Base-by-base conservation (phyloP, 306 rosid species). In the Alnus glutinosa region DNA sequence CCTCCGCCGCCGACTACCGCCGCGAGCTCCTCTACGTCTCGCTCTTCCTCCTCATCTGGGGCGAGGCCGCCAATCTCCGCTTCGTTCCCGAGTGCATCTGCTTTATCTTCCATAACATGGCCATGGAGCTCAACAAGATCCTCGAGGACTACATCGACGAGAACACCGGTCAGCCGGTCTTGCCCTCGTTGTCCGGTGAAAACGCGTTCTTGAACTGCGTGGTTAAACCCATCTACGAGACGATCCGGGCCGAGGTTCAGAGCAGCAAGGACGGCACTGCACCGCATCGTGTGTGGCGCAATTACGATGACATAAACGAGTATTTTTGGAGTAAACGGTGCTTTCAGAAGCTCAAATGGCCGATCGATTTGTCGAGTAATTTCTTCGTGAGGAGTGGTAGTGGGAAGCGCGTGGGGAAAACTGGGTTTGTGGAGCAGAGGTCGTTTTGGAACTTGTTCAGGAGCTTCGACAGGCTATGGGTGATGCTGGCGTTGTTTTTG, bases 361-460 rank as follows among this genome's bases (percentile, higher is more conserved):
- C 98, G 12, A 75, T 92, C 51, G 87, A 95, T 78, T 64, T 89
- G 11, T 95, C 92, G 19, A 91, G 98, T 49, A 95, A 83, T 55
- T 95, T 92, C 48, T 92, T 91, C 71, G 94, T 88, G 76, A 85
- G 88, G 30, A 80, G 85, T 11, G 79, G 90, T 44, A 77, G 71
- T 58, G 83, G 89, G 61, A 90, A 77, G 88, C 97, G 85, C 75
- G 96, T 94, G 68, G 98, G 98, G 1, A 94, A 94, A 87, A 94
- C 98, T 23, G 98, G 98, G n/a, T 94, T 89, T 84, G 97, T 94
- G 55, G 98, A 94, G 86, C 97, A 88, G 87, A 89, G 98, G 73
- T 94, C 98, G 63, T 94, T 94, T 83, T 92, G 92, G 97, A 94
- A 94, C 84, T 80, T 94, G 86, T 83, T 86, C 34, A 70, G 98